phyloP scores from a whole-genome alignment of 257 asterid genomes.

The Plectranthus barbatus region DNA sequence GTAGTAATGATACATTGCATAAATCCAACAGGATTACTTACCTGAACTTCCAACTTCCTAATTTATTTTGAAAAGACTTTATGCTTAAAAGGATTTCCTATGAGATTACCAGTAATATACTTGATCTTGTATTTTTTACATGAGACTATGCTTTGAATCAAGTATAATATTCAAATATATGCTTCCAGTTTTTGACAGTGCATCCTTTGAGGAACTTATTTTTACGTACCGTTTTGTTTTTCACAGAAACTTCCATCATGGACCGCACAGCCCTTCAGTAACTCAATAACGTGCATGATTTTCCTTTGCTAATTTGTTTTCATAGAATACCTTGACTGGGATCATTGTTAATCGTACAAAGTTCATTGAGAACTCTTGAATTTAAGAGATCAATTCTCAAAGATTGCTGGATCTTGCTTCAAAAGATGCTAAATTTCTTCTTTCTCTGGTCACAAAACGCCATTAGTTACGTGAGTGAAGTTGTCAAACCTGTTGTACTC shows the following conservation, averaged over 20 bases:
- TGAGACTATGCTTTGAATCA: background rate
- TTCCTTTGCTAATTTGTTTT: background rate
- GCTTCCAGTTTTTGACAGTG: no score
- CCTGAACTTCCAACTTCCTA: background rate
- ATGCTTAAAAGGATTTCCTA: background rate
- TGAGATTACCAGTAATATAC: background rate
- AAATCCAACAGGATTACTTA: background rate
- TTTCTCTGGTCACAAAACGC: background rate
- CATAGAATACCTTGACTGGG: background rate
- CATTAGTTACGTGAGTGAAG: background rate
- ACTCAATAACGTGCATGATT: background rate
- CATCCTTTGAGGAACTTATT: no score
- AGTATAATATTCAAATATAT: no score
- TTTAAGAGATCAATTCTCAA: background rate
- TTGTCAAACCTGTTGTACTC: background rate
- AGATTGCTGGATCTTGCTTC: background rate
- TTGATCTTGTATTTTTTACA: background rate
- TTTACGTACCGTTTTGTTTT: no score
- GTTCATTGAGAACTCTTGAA: background rate
- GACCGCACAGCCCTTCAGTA: background rate
- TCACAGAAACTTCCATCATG: no score
- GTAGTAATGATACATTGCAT: background rate
- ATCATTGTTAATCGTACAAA: background rate
- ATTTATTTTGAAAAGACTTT: background rate
- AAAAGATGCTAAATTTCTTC: background rate